Evolutionary conservation across 2,329 filamentous ascomycete genomes (phyloP), one percentile per base, ranked within the genome.

Genomic region (Arthroderma uncinatum): DNA sequence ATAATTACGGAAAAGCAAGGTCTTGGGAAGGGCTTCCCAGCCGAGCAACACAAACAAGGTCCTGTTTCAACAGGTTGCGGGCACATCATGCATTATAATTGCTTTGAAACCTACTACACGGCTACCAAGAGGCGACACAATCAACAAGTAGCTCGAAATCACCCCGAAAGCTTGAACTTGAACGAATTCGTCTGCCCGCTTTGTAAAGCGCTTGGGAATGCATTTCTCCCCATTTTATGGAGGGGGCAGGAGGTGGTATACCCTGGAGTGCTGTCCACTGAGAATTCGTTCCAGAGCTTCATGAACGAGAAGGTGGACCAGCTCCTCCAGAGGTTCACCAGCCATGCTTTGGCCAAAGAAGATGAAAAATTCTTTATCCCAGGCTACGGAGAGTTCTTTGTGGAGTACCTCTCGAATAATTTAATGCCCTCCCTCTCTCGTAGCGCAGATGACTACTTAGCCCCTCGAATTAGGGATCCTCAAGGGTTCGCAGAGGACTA

Each of bases 81-180:
- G 2, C 93, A 98, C 70, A 94, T 98, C 66, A 98, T 98, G 93
- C 93, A 98, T 70, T 97, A 88, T 69, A 84, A 82, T 63, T 98
- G 93, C 73, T 98, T 98, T 68, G 90, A 96, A 66, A 82, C 87
- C 40, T 98, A 97, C 67, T 86, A 89, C 62, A 82, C 87, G 48
- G 89, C 92, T 2, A 95, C 89, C 0, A 79, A 85, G 55, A 81
- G 91, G 59, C 82, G 93, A 39, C 94, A 98, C 68, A 82, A 82
- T 19, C 89, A 93, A 65, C 93, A 98, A 69, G 95, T 98, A 70
- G 91, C 93, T 6, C 82, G 93, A 12, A 89, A 95, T 64, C 93
- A 97, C 64, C 93, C 93, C 0, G 94, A 98, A 69, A 81, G 85
- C 57, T 79, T 89, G 1, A 78, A 80, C 19, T 77, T 82, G 44